phyloP scores from a whole-genome alignment of 2,329 filamentous ascomycete genomes.

The Ceratocystis destructans region DNA sequence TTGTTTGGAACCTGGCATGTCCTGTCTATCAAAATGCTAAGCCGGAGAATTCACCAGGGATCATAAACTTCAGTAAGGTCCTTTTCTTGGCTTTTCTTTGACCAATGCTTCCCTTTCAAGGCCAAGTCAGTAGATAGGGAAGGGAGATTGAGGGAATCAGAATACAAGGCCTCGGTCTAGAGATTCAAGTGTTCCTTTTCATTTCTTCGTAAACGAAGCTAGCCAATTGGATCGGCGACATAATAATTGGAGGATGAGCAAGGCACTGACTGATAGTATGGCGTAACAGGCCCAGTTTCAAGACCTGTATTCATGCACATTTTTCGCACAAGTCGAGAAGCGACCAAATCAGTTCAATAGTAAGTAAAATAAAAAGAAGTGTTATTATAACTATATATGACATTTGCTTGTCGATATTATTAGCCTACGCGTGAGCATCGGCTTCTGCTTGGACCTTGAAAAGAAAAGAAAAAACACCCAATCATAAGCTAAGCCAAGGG shows the following conservation, averaged over 20 bases:
- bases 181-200: neutral
- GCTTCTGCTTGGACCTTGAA: constrained; percentile 5
- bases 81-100: neutral
- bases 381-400: constrained; percentile 2
- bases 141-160: too few relatives aligned
- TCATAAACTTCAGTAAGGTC: neutral
- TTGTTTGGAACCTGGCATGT: neutral
- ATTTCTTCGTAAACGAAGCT: too few relatives aligned
- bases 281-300: too few relatives aligned
- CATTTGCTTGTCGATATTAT: neutral
- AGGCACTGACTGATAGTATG: too few relatives aligned
- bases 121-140: neutral
- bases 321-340: too few relatives aligned
- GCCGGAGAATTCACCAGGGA: neutral
- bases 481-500: neutral
- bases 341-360: neutral
- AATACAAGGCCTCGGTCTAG: neutral
- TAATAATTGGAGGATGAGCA: too few relatives aligned
- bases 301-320: too few relatives aligned
- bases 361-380: neutral
- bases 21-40: neutral
- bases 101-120: neutral
- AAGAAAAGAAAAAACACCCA: neutral
- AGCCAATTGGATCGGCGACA: too few relatives aligned
- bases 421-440: neutral